Base-by-base conservation (phyloP, 2,329 filamentous ascomycete genomes). In the Grosmannia serpens region DNA sequence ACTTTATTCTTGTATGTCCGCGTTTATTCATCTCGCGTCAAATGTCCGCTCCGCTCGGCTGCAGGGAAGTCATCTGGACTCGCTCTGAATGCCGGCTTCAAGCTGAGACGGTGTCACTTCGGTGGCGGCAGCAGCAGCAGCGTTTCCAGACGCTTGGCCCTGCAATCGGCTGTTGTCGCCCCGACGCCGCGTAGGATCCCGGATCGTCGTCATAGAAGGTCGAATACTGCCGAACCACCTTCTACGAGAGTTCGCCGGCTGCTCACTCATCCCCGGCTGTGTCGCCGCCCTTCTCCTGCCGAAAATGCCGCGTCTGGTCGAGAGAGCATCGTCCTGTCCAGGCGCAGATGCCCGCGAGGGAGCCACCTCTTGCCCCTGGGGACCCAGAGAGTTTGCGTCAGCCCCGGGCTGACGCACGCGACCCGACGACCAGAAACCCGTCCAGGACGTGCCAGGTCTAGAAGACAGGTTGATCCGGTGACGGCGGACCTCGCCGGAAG, bases 381-480 rank as follows among this genome's bases (percentile, higher is more conserved):
- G 46, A 6, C 38, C 6, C 5, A 17, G 6, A 20, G 15, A 20
- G 24, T 27, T 49, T 8, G 13, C 46, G 22, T 24, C n/a, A 5
- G 24, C 24, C 2, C 24, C 46, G 5, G 46, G 24, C 10, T 49
- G 46, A 6, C 22, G 22, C 46, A 22, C 22, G 13, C 22, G 13
- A 9, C 50, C 27, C 27, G 27, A n/a, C 50, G 22, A 22, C 8
- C 72, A 67, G 26, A 70, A 63, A 22, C 66, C 68, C 26, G 72
- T 73, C 67, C 73, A 77, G 4, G 74, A 72, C 33, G 73, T 68
- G 24, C 63, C 71, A 59, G 69, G 77, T 59, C 68, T 65, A 24
- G 68, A 67, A 3, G 79, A 78, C 63, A 81, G 71, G 60, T 79
- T 80, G 62, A 78, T 71, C 17, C 78, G 70, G 55, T 46, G 69